Conservation (phyloP, 2,329 filamentous ascomycete genomes). For the Waltergamsia citrina region DNA sequence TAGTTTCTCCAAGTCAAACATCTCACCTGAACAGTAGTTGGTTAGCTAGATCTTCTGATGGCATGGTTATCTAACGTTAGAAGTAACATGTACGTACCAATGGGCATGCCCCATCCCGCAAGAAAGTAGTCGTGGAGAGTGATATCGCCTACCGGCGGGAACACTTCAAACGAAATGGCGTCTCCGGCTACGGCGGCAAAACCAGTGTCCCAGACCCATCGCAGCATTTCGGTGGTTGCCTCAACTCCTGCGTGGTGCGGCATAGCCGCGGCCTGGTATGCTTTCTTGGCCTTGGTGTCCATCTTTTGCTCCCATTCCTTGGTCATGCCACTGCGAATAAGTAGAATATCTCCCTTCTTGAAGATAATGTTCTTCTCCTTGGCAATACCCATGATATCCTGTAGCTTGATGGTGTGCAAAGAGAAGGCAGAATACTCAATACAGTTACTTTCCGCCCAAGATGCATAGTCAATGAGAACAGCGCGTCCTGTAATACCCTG, state of each 20-base stretch:
- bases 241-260: constrained; percentile 29
- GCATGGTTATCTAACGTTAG: not conserved
- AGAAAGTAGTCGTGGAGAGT: constrained; percentile 34
- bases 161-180: constrained; percentile 30
- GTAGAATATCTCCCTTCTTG: constrained; percentile 40
- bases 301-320: constrained; percentile 17
- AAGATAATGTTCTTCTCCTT: constrained; percentile 31
- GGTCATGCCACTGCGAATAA: constrained; percentile 29
- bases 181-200: constrained; percentile 37
- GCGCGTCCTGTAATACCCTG: constrained; percentile 39
- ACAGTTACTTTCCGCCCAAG: constrained; percentile 26
- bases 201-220: constrained; percentile 35
- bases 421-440: constrained; percentile 30
- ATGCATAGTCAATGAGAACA: constrained; percentile 39
- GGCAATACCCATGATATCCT: constrained; percentile 21
- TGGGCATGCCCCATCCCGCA: constrained; percentile 36
- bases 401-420: constrained; percentile 21
- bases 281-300: constrained; percentile 31
- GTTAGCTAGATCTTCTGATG: not conserved
- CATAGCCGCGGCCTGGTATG: constrained; percentile 26
- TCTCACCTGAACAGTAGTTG: constrained; percentile 1
- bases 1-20: constrained; percentile 13
- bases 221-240: constrained; percentile 22
- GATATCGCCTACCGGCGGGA: constrained; percentile 11
- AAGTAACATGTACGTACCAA: constrained; percentile 10